Conservation (phyloP, 345 rosid genomes). For the Bruguiera parviflora region DNA sequence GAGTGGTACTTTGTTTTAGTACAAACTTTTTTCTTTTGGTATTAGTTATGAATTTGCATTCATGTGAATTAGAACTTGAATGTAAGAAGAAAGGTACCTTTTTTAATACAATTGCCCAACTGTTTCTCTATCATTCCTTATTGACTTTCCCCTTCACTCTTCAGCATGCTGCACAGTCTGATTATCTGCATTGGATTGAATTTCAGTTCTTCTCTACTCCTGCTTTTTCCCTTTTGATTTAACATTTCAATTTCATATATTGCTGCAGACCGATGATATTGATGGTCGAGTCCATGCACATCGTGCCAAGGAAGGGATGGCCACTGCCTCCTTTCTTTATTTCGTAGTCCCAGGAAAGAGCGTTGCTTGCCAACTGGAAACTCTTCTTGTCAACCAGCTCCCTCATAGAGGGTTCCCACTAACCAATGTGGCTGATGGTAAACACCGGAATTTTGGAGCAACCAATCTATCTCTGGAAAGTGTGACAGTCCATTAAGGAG, state of each 20-base stretch:
- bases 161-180: too few species aligned
- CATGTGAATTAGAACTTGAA: neutral
- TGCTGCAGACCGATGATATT: conserved; percentile 81
- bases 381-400: conserved; percentile 88
- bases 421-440: conserved; percentile 79
- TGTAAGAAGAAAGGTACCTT: neutral
- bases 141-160: too few species aligned
- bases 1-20: conserved; percentile 52
- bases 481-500: conserved; percentile 24
- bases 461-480: conserved; percentile 32
- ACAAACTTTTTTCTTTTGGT: neutral
- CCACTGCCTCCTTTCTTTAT: conserved; percentile 69
- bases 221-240: neutral
- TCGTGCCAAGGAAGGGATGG: conserved; percentile 64
- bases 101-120: neutral
- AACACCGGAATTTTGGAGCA: conserved; percentile 83
- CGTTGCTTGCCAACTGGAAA: conserved; percentile 86
- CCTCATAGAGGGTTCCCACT: conserved; percentile 55
- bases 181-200: neutral
- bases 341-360: conserved; percentile 84
- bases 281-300: conserved; percentile 73
- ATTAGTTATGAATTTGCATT: neutral
- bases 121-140: too few species aligned
- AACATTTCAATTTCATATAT: neutral
- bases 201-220: neutral